phyloP scores from a whole-genome alignment of 495 filamentous ascomycete species.

The Apodospora peruviana region DNA sequence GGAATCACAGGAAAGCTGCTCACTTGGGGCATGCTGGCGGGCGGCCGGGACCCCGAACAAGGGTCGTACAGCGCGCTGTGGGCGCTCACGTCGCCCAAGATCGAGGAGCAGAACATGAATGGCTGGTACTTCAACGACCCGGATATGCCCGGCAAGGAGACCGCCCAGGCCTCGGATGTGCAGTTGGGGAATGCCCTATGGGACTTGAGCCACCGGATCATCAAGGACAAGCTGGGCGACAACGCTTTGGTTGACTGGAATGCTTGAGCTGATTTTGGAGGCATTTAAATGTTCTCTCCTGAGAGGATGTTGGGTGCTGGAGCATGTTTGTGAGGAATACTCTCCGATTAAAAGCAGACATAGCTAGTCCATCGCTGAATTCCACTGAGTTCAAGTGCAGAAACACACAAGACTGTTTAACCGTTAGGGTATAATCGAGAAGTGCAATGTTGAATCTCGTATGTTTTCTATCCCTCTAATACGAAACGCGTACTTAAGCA shows the following conservation, averaged over 20 bases:
- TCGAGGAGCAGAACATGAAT: constrained; percentile 37
- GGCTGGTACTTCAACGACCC: constrained; percentile 37
- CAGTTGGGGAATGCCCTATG: constrained; percentile 36
- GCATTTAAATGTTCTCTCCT: background rate
- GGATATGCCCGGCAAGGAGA: constrained; percentile 26
- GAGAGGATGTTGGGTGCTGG: background rate
- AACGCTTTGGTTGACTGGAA: constrained; percentile 34
- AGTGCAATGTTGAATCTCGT: no score
- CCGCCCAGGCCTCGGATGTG: constrained; percentile 34
- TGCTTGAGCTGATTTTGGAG: background rate
- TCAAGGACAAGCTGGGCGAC: constrained; percentile 39
- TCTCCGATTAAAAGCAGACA: background rate
- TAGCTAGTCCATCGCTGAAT: background rate
- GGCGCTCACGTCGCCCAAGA: constrained; percentile 34
- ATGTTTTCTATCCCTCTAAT: no score
- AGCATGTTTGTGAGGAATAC: background rate
- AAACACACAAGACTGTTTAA: background rate
- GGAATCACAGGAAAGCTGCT: constrained; percentile 35
- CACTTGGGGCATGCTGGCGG: constrained; percentile 23
- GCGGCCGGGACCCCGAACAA: constrained; percentile 34
- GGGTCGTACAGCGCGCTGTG: constrained; percentile 40
- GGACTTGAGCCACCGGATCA: constrained; percentile 33
- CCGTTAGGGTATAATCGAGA: no score
- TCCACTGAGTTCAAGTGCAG: background rate
- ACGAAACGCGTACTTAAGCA: no score